Percentiles rank a stretch among this genome's conserved stretches.
Evolutionary conservation across 768 basidiomycete genomes (phyloP).

Genomic region (Punctularia strigosozonata): DNA sequence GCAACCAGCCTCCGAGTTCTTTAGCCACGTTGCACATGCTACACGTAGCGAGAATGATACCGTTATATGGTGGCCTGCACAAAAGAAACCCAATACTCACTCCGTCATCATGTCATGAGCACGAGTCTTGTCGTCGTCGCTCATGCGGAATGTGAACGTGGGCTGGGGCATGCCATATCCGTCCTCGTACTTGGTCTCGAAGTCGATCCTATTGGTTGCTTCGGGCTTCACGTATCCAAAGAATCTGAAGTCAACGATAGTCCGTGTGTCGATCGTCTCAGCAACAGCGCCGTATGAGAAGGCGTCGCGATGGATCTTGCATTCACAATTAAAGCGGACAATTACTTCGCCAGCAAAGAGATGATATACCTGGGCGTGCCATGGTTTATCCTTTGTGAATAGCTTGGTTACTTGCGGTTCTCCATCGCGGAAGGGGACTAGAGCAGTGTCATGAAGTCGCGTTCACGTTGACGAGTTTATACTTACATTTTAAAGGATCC

Average conservation of each 20-base stretch:
- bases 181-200: constrained; percentile 12
- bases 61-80: neutral
- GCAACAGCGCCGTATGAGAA: constrained; percentile 23
- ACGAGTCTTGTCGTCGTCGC: constrained; percentile 6
- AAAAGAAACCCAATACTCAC: constrained; percentile 3
- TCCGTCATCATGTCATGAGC: constrained; percentile 12
- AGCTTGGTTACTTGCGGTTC: constrained; percentile 21
- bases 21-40: constrained; percentile 19
- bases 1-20: constrained; percentile 20
- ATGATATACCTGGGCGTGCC: constrained; percentile 15
- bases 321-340: neutral
- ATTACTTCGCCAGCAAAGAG: neutral
- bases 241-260: constrained; percentile 22
- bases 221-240: constrained; percentile 13
- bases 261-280: constrained; percentile 15
- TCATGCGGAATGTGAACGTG: constrained; percentile 15
- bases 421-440: constrained; percentile 11
- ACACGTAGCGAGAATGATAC: constrained; percentile 1
- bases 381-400: constrained; percentile 11
- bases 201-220: constrained; percentile 9
- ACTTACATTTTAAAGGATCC: constrained; percentile 16
- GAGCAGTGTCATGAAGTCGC: constrained; percentile 12
- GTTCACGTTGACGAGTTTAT: neutral
- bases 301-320: constrained; percentile 23
- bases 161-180: constrained; percentile 23